A percentile compares a stretch with the other conserved stretches of the same genome.
Evolutionary conservation across 306 rosid species (phyloP).

Genomic region (Abrus precatorius): DNA sequence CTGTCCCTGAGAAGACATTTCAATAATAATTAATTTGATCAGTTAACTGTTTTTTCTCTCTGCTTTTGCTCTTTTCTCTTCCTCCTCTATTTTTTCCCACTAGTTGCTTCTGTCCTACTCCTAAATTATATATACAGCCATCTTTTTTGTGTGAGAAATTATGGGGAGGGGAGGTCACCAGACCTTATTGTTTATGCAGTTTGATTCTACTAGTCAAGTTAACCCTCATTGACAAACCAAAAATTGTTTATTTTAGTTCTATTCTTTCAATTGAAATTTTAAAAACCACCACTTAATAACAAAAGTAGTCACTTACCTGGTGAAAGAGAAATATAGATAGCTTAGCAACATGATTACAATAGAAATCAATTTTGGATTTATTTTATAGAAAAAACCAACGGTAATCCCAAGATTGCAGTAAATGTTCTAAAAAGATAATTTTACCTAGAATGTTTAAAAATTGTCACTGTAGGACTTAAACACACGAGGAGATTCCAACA

Average conservation of each 20-base stretch:
- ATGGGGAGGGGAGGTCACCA: not conserved
- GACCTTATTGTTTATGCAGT: not conserved
- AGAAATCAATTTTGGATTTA: conserved; percentile 32
- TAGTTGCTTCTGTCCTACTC: not conserved
- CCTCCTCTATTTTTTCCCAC: conserved; percentile 2
- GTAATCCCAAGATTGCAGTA: conserved; percentile 11
- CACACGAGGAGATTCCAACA: too few relatives aligned
- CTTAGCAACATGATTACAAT: not conserved
- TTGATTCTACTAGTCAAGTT: not conserved
- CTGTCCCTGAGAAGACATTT: conserved; percentile 4
- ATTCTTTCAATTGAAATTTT: not conserved
- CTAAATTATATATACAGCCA: not conserved
- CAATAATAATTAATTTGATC: not conserved
- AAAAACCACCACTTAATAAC: not conserved
- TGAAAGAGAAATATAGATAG: conserved; percentile 15
- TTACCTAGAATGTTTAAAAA: not conserved
- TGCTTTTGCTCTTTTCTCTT: not conserved
- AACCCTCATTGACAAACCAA: not conserved
- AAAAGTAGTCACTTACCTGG: not conserved
- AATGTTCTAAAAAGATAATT: conserved; percentile 11
- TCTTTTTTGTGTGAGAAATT: not conserved
- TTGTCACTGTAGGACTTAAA: too few relatives aligned
- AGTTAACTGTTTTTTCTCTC: conserved; percentile 10
- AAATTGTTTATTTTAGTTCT: conserved; percentile 12
- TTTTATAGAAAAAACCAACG: conserved; percentile 35